Base-by-base conservation (phyloP, 1,284 basidiomycete species). In the Takashimella koratensis region DNA sequence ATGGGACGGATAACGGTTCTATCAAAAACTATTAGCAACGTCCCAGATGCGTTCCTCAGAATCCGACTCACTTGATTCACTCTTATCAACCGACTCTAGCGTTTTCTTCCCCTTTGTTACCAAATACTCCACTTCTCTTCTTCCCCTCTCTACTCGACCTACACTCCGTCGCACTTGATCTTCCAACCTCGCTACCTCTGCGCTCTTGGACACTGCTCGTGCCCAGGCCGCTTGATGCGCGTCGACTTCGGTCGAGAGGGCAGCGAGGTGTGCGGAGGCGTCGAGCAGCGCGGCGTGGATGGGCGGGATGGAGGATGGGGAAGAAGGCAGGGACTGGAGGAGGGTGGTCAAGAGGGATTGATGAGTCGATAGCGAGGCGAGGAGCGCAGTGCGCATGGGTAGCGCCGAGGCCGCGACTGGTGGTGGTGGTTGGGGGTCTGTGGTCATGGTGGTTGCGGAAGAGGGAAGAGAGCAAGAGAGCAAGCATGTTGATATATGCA, bases 351-450 rank as follows among this genome's bases (percentile, higher is more conserved):
- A 62, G 39, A 69, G 60, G 13, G 62, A 44, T n/a, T 58, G 54
- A 52, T 74, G 72, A 10, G 65, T 64, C 12, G 65, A 57, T 12
- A 74, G 59, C 45, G 71, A 71, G 22, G 62, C 57, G 2, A 74
- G 60, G 21, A 74, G 64, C 2, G 59, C 51, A 20, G 61, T 53
- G 27, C 66, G 68, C 20, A 59, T 60, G 4, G 65, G 59, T 21
- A 60, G 23, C 51, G 52, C 51, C 41, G 53, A 39, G 4, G 49
- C n/a, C n/a, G n/a, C n/a, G n/a, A n/a, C n/a, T n/a, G n/a, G n/a
- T n/a, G n/a, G n/a, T n/a, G n/a, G n/a, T n/a, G n/a, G n/a, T n/a
- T n/a, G n/a, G n/a, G n/a, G n/a, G n/a, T n/a, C n/a, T n/a, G n/a
- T n/a, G n/a, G n/a, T n/a, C n/a, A n/a, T n/a, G n/a, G n/a, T n/a